phyloP scores from a whole-genome alignment of 768 basidiomycete species.

The Lactarius psammicola region DNA sequence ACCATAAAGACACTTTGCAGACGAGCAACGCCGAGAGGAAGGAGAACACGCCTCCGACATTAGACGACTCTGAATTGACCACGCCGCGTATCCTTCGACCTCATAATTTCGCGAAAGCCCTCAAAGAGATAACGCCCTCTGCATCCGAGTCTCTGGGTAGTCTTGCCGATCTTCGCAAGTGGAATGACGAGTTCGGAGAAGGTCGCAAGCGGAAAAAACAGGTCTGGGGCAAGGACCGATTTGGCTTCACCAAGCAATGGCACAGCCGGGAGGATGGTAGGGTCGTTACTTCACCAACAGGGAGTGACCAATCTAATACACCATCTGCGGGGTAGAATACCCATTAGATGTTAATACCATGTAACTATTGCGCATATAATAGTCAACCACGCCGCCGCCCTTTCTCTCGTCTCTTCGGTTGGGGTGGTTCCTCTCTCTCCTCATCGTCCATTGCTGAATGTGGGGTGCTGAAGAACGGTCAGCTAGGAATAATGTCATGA shows the following conservation, averaged over 20 bases:
- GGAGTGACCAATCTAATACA: conserved; percentile 18
- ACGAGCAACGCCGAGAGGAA: neutral
- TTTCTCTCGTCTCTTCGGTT: conserved; percentile 32
- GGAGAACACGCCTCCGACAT: neutral
- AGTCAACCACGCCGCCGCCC: conserved; percentile 22
- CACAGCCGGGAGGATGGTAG: conserved; percentile 44
- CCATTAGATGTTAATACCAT: conserved; percentile 2
- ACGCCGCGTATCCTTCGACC: conserved; percentile 44
- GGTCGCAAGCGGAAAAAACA: conserved; percentile 65
- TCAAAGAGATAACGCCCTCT: conserved; percentile 88
- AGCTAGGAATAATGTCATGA: neutral
- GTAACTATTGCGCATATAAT: neutral
- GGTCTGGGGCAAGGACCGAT: conserved; percentile 85
- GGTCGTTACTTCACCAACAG: conserved; percentile 36
- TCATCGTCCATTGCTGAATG: conserved; percentile 45
- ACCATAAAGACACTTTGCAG: neutral
- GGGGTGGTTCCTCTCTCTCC: conserved; percentile 42
- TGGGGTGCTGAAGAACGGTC: conserved; percentile 30
- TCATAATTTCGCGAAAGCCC: conserved; percentile 77
- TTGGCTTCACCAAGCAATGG: conserved; percentile 71
- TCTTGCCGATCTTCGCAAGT: conserved; percentile 72
- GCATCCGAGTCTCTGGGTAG: conserved; percentile 79
- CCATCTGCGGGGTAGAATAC: conserved; percentile 19
- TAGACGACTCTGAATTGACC: conserved; percentile 2
- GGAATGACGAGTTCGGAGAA: conserved; percentile 95